Evolutionary conservation across 2,329 filamentous ascomycete species (phyloP).

Genomic region (Proliferodiscus dingleyae): DNA sequence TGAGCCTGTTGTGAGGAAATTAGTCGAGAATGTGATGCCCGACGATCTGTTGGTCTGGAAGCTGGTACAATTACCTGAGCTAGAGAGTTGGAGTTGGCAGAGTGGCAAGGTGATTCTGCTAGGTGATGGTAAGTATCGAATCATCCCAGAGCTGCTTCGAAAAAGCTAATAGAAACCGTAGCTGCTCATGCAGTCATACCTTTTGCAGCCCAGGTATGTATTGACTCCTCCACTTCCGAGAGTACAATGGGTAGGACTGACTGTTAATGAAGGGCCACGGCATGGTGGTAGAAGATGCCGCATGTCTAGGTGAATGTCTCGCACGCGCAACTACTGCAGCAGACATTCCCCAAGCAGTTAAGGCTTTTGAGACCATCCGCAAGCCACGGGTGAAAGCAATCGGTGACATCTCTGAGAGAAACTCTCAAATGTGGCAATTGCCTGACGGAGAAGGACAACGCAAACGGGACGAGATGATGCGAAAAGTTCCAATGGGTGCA

Average conservation of each 20-base stretch:
- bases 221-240: too few species aligned
- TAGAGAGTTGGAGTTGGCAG: slow-evolving; percentile 20
- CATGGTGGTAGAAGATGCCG: slow-evolving; percentile 60
- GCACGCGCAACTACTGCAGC: slow-evolving; percentile 22
- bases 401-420: slow-evolving; percentile 53
- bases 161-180: neutral
- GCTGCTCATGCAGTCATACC: slow-evolving; percentile 36
- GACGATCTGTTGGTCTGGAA: slow-evolving; percentile 27
- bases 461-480: slow-evolving; percentile 35
- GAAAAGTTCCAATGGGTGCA: slow-evolving; percentile 2
- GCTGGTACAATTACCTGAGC: slow-evolving; percentile 7
- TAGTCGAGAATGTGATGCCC: slow-evolving; percentile 27
- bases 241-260: neutral
- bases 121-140: slow-evolving; percentile 34
- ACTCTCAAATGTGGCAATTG: slow-evolving; percentile 29
- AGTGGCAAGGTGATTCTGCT: slow-evolving; percentile 36
- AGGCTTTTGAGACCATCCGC: slow-evolving; percentile 39
- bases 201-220: slow-evolving; percentile 6
- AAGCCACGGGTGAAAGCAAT: slow-evolving; percentile 46
- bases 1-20: slow-evolving; percentile 35
- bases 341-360: slow-evolving; percentile 32
- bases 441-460: slow-evolving; percentile 12
- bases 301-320: slow-evolving; percentile 36
- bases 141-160: neutral
- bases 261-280: slow-evolving; percentile 46